Conservation (phyloP, 805 yeast genomes). For the Wickerhamomyces bovis region DNA sequence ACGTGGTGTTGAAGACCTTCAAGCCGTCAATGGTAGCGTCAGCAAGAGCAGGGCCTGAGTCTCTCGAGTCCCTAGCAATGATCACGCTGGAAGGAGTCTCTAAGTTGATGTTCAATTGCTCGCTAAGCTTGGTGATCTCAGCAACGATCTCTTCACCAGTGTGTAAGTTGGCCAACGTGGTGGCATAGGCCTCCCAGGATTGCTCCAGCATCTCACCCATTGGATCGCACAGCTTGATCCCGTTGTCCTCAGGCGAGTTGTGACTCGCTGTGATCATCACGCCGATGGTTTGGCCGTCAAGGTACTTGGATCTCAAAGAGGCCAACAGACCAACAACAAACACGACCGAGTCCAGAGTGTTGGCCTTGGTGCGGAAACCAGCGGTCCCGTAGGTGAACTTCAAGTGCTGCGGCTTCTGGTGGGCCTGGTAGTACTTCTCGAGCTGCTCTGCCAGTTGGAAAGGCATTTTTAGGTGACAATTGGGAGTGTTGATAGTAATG, state of each 20-base stretch:
- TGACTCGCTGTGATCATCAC: slow-evolving; percentile 96
- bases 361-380: slow-evolving; percentile 80
- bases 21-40: slow-evolving; percentile 59
- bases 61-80: slow-evolving; percentile 86
- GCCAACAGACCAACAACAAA: slow-evolving; percentile 83
- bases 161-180: slow-evolving; percentile 67
- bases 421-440: slow-evolving; percentile 11
- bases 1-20: slow-evolving; percentile 38
- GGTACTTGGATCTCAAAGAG: slow-evolving; percentile 66
- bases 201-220: slow-evolving; percentile 83
- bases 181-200: slow-evolving; percentile 80
- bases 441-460: slow-evolving; percentile 11
- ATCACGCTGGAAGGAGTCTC: slow-evolving; percentile 40
- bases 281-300: slow-evolving; percentile 73
- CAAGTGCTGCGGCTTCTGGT: slow-evolving; percentile 36
- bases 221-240: slow-evolving; percentile 92
- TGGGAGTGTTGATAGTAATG: neutral
- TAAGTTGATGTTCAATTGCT: slow-evolving; percentile 41
- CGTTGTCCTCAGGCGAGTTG: slow-evolving; percentile 88
- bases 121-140: slow-evolving; percentile 33
- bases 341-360: slow-evolving; percentile 69
- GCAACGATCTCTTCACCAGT: slow-evolving; percentile 37
- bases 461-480: slow-evolving; percentile 4
- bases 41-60: slow-evolving; percentile 65
- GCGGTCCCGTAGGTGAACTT: slow-evolving; percentile 87